phyloP scores from a whole-genome alignment of 2,329 filamentous ascomycete species.

The Fusarium nodosum region DNA sequence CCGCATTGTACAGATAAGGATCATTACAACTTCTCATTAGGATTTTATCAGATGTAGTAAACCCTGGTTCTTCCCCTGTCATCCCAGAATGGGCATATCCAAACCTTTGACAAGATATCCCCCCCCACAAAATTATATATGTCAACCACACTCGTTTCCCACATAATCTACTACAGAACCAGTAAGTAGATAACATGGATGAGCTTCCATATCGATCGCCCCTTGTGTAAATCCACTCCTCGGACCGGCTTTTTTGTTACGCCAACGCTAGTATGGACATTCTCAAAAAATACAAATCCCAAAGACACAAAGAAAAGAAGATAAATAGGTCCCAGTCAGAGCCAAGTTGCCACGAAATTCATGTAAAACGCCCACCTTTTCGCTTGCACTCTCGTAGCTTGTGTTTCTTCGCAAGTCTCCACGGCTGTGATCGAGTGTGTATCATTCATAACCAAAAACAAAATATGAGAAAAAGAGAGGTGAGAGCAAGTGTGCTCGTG shows the following conservation, averaged over 20 bases:
- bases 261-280: slow-evolving; percentile 52
- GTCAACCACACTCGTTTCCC: slow-evolving; percentile 18
- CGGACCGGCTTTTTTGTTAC: slow-evolving; percentile 49
- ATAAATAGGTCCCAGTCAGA: slow-evolving; percentile 4
- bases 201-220: slow-evolving; percentile 26
- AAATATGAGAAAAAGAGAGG: slow-evolving; percentile 20
- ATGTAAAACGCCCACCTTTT: slow-evolving; percentile 41
- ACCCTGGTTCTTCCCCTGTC: slow-evolving; percentile 10
- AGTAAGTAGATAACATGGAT: slow-evolving; percentile 11
- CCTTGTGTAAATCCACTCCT: slow-evolving; percentile 27
- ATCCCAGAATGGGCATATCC: slow-evolving; percentile 17
- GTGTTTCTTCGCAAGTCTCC: slow-evolving; percentile 22
- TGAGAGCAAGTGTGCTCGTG: slow-evolving; percentile 32
- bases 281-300: slow-evolving; percentile 41
- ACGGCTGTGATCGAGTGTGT: slow-evolving; percentile 29
- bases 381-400: slow-evolving; percentile 33
- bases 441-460: slow-evolving; percentile 14
- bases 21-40: slow-evolving; percentile 46
- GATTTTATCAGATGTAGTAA: slow-evolving; percentile 25
- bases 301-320: slow-evolving; percentile 31
- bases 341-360: slow-evolving; percentile 23
- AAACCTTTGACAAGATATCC: slow-evolving; percentile 10
- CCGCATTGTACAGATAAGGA: slow-evolving; percentile 22
- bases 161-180: slow-evolving; percentile 14
- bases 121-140: slow-evolving; percentile 33